Evolutionary conservation across 352 stramenopile species (phyloP), one percentile per base, ranked within the genome.

Genomic region (Salisapilia sapeloensis): DNA sequence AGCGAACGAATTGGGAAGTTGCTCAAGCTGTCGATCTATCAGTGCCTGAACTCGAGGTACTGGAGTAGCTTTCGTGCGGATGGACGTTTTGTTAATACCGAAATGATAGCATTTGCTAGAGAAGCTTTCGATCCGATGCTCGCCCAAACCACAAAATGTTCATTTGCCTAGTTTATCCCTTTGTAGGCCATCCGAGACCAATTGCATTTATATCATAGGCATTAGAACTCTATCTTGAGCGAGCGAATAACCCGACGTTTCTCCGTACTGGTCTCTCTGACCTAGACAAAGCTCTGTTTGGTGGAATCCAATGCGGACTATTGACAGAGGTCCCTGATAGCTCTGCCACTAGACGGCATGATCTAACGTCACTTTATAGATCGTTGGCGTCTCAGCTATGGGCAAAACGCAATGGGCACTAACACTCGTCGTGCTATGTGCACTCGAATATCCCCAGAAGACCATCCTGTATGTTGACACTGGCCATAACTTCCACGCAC

Each of bases 181-280:
- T n/a, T n/a, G n/a, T n/a, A n/a, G n/a, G n/a, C n/a, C n/a, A n/a
- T n/a, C n/a, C n/a, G n/a, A n/a, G n/a, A n/a, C n/a, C n/a, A n/a
- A n/a, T n/a, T n/a, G n/a, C n/a, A n/a, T 5, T 20, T 19, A 6
- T 3, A 12, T 20, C 13, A 2, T 21, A 87, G 72, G 74, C 60
- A 1, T 76, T 89, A 30, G 70, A 80, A 12, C 52, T 89, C 53
- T 89, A 86, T 36, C 37, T 89, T 24, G 52, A 77, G 40, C 75
- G 58, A 22, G 56, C 47, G 22, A 86, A 84, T 33, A 54, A 67
- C 11, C 69, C 74, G 4, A 56, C 50, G 33, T 61, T 60, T 30
- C 52, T 89, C 18, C 69, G 74, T 19, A 83, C 64, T 6, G 65
- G 58, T 11, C 46, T 89, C 22, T 38, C 66, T 13, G 22, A 37